Evolutionary conservation across 1,139 yeast species (phyloP), one percentile per base, ranked within the genome.

Genomic region (Pichia sp.): DNA sequence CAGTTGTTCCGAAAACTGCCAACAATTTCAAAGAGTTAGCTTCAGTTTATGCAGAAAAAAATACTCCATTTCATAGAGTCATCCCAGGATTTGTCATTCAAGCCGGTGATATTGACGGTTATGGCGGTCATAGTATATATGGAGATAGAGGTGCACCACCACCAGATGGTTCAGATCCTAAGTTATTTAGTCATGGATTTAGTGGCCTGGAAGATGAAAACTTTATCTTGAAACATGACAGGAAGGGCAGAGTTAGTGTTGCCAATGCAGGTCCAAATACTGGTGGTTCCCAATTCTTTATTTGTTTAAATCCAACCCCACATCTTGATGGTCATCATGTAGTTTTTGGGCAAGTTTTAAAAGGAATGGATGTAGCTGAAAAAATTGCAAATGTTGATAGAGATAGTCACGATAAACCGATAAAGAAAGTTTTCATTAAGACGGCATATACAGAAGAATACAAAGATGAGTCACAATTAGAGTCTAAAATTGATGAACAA

Each of bases 201-300:
- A 41, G 46, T 21, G 50, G 50, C 14, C 35, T 47, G 21, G 33
- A 36, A 17, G 93, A 83, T 60, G 91, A 83, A 63, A 80, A 79
- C 65, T 83, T 83, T 55, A 48, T 62, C 45, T 53, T 78, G 54
- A 75, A 66, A 52, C 91, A 82, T 66, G 75, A 71, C 61, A 75
- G 65, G 57, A 72, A 77, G 38, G 91, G 89, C 52, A 71, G 81
- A 59, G 66, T 83, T 53, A 76, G 85, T 42, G 83, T 83, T 86
- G 93, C 93, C 50, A 83, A 83, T 60, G 75, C 84, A 43, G 93
- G 91, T 47, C 78, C 76, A 55, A 76, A 81, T 67, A 79, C 89
- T 60, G 82, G 80, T 58, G 89, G 91, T 23, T 78, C 86, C 28
- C 93, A 83, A 63, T 83, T 83, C 26, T 75, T 75, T 62, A 69